These are phyloP conservation scores for Coriolopsis trogii DNA, from an alignment of 1,284 basidiomycete species.

Conservation along the genomic window DNA sequence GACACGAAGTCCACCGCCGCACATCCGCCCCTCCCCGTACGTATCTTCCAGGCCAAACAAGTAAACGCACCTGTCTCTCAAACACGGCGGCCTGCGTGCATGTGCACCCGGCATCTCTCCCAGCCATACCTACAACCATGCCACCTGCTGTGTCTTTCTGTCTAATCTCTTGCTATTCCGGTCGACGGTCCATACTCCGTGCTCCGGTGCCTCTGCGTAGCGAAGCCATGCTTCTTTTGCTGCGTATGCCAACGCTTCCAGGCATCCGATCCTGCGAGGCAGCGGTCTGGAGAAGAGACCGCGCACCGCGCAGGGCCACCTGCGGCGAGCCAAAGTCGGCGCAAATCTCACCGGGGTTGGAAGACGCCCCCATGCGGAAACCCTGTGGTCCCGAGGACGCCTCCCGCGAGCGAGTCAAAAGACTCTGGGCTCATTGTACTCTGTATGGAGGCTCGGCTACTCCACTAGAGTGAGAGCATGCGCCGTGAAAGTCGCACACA, in stretches of 20 bases:
- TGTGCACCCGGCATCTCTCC: constrained; percentile 20
- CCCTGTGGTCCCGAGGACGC: constrained; percentile 19
- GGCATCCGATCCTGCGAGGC: constrained; percentile 35
- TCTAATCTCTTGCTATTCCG: constrained; percentile 27
- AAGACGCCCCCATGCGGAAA: constrained; percentile 21
- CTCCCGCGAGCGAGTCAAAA: constrained; percentile 39
- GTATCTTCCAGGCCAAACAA: constrained; percentile 22
- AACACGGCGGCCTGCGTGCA: constrained; percentile 19
- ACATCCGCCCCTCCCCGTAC: constrained; percentile 22
- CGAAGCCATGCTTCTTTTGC: constrained; percentile 52
- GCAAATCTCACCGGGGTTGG: constrained; percentile 50
- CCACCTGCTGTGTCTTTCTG: constrained; percentile 24
- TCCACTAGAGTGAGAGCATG: constrained; percentile 19
- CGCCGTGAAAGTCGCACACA: constrained; percentile 9
- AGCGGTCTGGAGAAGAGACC: constrained; percentile 32
- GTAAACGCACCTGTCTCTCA: constrained; percentile 11
- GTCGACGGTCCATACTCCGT: constrained; percentile 4
- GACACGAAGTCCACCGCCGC: constrained; percentile 18
- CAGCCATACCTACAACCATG: constrained; percentile 3
- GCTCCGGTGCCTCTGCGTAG: constrained; percentile 22
- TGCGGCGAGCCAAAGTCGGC: constrained; percentile 48
- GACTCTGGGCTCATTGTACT: constrained; percentile 40
- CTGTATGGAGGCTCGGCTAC: constrained; percentile 39
- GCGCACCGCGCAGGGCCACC: constrained; percentile 35
- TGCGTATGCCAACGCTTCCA: constrained; percentile 52